Conservation (phyloP, 169 alveolate species). For the Plasmodium blacklocki region DNA sequence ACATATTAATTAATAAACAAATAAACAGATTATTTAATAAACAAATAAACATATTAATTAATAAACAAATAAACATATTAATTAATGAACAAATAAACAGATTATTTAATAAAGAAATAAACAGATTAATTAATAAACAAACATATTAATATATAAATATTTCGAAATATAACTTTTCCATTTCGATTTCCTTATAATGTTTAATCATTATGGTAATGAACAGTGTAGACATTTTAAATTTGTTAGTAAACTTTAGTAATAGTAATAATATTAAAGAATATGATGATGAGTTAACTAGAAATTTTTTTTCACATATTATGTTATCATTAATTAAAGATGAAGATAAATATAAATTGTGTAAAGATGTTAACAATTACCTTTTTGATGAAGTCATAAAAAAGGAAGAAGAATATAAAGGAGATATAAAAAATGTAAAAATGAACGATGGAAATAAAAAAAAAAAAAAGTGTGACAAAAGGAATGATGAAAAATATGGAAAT, state of each 20-base stretch:
- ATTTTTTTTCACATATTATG: slow-evolving; percentile 13
- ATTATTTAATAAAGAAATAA: too few species aligned
- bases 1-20: too few species aligned
- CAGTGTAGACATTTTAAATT: background rate
- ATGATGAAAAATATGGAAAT: background rate
- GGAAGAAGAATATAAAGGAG: background rate
- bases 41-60: too few species aligned
- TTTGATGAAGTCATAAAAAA: background rate
- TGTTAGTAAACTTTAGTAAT: slow-evolving; percentile 6
- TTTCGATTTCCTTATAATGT: too few species aligned
- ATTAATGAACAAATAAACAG: too few species aligned
- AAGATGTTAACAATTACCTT: slow-evolving; percentile 8
- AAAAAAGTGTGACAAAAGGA: background rate
- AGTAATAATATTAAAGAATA: slow-evolving; percentile 6
- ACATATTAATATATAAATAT: too few species aligned
- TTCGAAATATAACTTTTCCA: too few species aligned
- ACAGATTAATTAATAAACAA: too few species aligned
- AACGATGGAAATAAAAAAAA: background rate
- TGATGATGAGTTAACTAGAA: slow-evolving; percentile 2
- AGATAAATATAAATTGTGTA: slow-evolving; percentile 17
- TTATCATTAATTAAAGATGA: background rate
- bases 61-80: too few species aligned
- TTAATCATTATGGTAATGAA: background rate
- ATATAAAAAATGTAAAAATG: background rate
- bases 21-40: too few species aligned